These are phyloP conservation scores for Rutidosis leptorrhynchoides DNA, from an alignment of 129 eudicot species.

Conservation along the genomic window DNA sequence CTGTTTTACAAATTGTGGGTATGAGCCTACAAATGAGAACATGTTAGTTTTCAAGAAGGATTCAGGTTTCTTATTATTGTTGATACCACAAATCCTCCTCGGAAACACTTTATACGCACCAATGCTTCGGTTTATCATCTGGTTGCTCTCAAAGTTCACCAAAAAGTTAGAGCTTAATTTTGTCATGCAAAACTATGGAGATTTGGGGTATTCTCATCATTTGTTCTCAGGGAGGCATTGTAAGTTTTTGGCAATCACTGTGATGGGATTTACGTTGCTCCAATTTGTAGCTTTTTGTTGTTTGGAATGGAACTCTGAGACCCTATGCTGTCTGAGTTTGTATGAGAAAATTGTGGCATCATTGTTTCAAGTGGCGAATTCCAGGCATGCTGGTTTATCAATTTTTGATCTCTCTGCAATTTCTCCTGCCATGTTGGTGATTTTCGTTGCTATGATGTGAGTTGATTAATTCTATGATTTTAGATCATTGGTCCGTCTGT, in stretches of 20 bases:
- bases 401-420: constrained; percentile 40
- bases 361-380: constrained; percentile 39
- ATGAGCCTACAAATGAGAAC: constrained; percentile 52
- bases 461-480: too few relatives aligned
- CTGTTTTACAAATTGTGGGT: constrained; percentile 52
- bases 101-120: constrained; percentile 48
- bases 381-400: constrained; percentile 47
- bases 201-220: constrained; percentile 29
- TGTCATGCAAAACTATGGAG: constrained; percentile 26
- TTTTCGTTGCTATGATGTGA: constrained; percentile 46
- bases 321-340: constrained; percentile 14
- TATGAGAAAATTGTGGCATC: constrained; percentile 31
- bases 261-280: constrained; percentile 25
- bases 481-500: too few relatives aligned
- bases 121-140: constrained; percentile 27
- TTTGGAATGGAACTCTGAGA: constrained; percentile 43
- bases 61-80: constrained; percentile 39
- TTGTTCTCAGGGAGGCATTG: constrained; percentile 23
- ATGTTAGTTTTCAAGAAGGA: constrained; percentile 49
- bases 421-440: constrained; percentile 38
- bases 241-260: constrained; percentile 14
- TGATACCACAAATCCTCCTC: constrained; percentile 41
- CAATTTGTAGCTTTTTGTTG: constrained; percentile 28
- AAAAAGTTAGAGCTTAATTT: constrained; percentile 32
- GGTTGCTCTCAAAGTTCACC: constrained; percentile 12